Conservation (phyloP, 352 stramenopile genomes). For the Globisporangium canariense region DNA sequence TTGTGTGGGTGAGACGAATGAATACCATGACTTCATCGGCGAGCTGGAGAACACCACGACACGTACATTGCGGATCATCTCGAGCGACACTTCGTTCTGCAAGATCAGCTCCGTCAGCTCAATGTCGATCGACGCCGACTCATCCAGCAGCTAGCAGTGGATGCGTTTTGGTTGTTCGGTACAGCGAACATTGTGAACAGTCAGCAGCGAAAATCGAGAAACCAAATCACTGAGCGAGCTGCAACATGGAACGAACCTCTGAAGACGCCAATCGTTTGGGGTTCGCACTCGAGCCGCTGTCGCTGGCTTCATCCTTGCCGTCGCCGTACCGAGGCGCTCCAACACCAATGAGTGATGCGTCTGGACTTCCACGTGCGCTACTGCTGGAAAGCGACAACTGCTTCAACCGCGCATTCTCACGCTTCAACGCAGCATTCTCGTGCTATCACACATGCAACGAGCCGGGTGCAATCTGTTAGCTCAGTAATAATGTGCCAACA, state of each 20-base stretch:
- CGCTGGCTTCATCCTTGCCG: neutral
- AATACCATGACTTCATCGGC: too few species aligned
- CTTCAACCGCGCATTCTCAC: conserved; percentile 41
- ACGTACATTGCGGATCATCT: conserved; percentile 75
- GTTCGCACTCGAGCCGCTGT: neutral
- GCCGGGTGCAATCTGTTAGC: neutral
- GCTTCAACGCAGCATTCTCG: conserved; percentile 46
- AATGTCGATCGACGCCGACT: conserved; percentile 68
- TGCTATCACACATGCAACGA: conserved; percentile 17
- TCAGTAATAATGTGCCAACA: neutral
- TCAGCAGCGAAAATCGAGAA: neutral
- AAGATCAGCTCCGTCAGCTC: conserved; percentile 82
- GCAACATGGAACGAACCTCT: conserved; percentile 7
- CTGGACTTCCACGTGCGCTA: conserved; percentile 18
- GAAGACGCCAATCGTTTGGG: conserved; percentile 13
- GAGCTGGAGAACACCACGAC: neutral
- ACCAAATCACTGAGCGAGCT: neutral
- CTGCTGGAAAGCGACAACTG: conserved; percentile 30
- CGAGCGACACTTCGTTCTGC: conserved; percentile 81
- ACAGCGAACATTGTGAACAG: too few species aligned
- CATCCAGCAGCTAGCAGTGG: conserved; percentile 49
- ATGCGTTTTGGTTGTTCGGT: too few species aligned
- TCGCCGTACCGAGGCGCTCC: conserved; percentile 3
- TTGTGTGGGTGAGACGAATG: neutral
- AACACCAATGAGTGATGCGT: neutral